phyloP scores from a whole-genome alignment of 768 basidiomycete species.

The Phlegmacium glaucopus region DNA sequence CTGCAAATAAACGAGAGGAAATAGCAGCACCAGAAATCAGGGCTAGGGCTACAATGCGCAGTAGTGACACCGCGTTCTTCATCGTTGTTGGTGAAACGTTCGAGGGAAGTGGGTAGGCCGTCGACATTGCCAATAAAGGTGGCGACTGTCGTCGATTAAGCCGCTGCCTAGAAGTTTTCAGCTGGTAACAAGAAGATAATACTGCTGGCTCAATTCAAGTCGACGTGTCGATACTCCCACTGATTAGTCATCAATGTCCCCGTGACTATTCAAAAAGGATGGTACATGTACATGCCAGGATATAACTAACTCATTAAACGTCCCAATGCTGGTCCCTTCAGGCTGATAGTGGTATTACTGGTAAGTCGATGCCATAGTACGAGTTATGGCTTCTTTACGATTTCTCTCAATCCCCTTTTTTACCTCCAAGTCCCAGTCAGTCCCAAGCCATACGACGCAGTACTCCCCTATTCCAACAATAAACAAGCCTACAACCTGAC shows the following conservation, averaged over 20 bases:
- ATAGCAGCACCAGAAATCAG: conserved; percentile 94
- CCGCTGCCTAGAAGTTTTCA: neutral
- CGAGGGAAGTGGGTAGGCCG: conserved; percentile 71
- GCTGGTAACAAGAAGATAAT: neutral
- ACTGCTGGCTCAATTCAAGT: conserved; percentile 13
- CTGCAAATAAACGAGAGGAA: conserved; percentile 94
- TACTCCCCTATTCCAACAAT: conserved; percentile 71
- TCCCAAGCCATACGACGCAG: conserved; percentile 49
- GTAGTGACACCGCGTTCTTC: conserved; percentile 83
- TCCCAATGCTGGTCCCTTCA: neutral
- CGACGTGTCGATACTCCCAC: conserved; percentile 28
- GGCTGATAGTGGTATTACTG: too few species aligned
- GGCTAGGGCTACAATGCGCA: conserved; percentile 86
- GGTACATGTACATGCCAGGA: too few species aligned
- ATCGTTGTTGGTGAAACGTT: conserved; percentile 70
- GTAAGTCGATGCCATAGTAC: neutral
- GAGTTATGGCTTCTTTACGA: conserved; percentile 39
- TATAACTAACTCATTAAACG: too few species aligned
- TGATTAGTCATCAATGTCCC: conserved; percentile 23
- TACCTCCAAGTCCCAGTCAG: conserved; percentile 66
- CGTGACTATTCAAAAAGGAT: conserved; percentile 12
- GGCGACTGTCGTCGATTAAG: conserved; percentile 6
- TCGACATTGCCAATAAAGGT: conserved; percentile 52
- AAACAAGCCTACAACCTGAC: conserved; percentile 72
- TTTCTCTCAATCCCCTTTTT: conserved; percentile 50